These are phyloP conservation scores for Davidsoniella virescens DNA, from an alignment of 2,329 filamentous ascomycete species.

Conservation along the genomic window DNA sequence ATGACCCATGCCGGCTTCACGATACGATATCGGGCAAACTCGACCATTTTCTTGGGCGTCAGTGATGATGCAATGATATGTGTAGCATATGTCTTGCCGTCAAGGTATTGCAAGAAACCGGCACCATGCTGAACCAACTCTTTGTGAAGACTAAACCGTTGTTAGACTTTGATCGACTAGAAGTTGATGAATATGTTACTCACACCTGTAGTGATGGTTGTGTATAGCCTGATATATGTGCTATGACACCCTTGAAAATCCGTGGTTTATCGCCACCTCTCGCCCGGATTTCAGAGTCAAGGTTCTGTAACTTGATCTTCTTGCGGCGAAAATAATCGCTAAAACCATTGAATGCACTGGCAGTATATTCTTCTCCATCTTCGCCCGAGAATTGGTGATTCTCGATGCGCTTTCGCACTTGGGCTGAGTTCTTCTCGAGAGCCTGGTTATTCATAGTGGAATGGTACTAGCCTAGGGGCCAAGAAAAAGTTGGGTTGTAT, in stretches of 20 bases:
- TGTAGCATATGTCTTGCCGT: conserved; percentile 86
- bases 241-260: conserved; percentile 83
- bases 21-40: conserved; percentile 75
- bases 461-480: no score
- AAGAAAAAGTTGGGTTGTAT: no score
- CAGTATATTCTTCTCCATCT: conserved; percentile 77
- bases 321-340: conserved; percentile 86
- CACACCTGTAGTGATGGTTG: conserved; percentile 75
- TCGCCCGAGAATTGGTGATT: conserved; percentile 62
- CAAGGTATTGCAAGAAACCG: conserved; percentile 84
- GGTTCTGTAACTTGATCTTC: conserved; percentile 92
- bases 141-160: conserved; percentile 45
- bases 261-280: conserved; percentile 53
- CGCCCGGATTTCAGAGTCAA: conserved; percentile 66
- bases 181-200: conserved; percentile 15
- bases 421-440: conserved; percentile 46
- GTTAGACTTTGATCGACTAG: not conserved
- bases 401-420: conserved; percentile 45
- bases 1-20: conserved; percentile 91
- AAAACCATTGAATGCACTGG: conserved; percentile 77
- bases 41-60: conserved; percentile 81
- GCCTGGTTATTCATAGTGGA: conserved; percentile 19
- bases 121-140: conserved; percentile 89
- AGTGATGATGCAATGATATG: conserved; percentile 87
- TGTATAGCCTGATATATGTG: conserved; percentile 89